A percentile compares a stretch with the other conserved stretches of the same genome.
Evolutionary conservation across 2,329 filamentous ascomycete genomes (phyloP).

Genomic region (Trichoderma sp.): DNA sequence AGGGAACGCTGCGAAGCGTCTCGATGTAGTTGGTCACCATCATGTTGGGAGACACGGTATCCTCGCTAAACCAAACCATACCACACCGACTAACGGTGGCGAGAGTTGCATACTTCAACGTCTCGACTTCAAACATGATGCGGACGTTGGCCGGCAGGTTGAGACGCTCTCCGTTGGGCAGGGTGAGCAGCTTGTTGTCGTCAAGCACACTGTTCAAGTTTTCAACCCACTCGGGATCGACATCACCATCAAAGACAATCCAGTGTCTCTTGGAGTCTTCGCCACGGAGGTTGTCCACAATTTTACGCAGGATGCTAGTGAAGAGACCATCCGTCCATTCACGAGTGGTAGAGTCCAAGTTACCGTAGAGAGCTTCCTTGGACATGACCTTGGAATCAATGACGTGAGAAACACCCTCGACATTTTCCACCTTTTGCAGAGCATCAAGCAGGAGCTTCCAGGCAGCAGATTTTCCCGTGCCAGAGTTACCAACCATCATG

Average conservation of each 20-base stretch:
- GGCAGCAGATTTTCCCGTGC: constrained; percentile 92
- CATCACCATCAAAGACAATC: constrained; percentile 99
- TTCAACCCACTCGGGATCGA: constrained; percentile 99
- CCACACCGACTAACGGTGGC: constrained; percentile 99
- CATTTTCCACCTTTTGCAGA: constrained; percentile 81
- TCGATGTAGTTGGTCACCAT: constrained; percentile 90
- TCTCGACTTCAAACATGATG: constrained; percentile 99
- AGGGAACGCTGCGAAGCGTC: constrained; percentile 73
- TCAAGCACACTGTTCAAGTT: constrained; percentile 99
- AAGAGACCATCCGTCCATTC: constrained; percentile 99
- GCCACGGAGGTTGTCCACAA: constrained; percentile 96
- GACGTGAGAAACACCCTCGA: constrained; percentile 93
- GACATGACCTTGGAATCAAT: constrained; percentile 99
- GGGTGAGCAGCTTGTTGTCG: constrained; percentile 94
- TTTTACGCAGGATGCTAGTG: constrained; percentile 95
- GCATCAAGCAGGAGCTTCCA: constrained; percentile 93
- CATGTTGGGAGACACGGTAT: constrained; percentile 90
- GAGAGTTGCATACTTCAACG: constrained; percentile 91
- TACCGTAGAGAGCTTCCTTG: constrained; percentile 95
- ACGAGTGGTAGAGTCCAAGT: constrained; percentile 89
- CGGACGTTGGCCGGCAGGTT: constrained; percentile 92
- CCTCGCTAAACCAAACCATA: constrained; percentile 99
- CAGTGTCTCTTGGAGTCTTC: constrained; percentile 97
- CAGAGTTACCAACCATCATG: constrained; percentile 99
- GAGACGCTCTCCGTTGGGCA: constrained; percentile 96